Evolutionary conservation across 106 monocot genomes (phyloP).

Genomic region (Platanthera zijinensis): DNA sequence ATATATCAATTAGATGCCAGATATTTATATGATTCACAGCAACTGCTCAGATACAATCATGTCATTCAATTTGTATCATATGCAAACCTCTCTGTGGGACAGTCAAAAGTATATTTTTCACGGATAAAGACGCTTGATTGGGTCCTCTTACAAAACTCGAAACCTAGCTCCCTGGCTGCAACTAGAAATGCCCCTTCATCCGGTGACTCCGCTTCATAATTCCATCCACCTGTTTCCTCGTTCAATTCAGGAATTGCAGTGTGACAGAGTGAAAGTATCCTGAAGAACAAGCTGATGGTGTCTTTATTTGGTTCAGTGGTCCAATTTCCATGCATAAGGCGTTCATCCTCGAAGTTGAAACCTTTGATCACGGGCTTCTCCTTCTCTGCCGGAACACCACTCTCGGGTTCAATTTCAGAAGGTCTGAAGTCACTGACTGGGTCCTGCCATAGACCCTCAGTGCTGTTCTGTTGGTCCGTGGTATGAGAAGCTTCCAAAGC

Average conservation of each 20-base stretch:
- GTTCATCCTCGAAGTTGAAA: constrained; percentile 68
- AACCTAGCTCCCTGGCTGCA: constrained; percentile 79
- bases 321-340: constrained; percentile 80
- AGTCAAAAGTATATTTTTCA: constrained; percentile 38
- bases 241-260: constrained; percentile 69
- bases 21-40: background rate
- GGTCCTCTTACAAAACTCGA: constrained; percentile 70
- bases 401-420: constrained; percentile 29
- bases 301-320: constrained; percentile 30
- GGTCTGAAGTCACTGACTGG: constrained; percentile 1
- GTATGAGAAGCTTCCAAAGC: constrained; percentile 22
- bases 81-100: constrained; percentile 43
- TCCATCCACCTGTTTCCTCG: constrained; percentile 46
- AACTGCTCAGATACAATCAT: background rate
- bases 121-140: constrained; percentile 54
- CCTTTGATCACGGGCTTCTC: constrained; percentile 39
- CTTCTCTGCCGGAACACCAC: constrained; percentile 11
- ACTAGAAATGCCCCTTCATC: constrained; percentile 80
- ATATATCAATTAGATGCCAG: background rate
- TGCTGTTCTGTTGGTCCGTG: background rate
- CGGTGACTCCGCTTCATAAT: constrained; percentile 80
- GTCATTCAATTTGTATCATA: background rate
- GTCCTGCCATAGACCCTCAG: constrained; percentile 18
- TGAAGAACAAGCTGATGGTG: constrained; percentile 46
- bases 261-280: constrained; percentile 68